Conservation (phyloP, 352 stramenopile genomes). For the Halophytophthora polymorphica region DNA sequence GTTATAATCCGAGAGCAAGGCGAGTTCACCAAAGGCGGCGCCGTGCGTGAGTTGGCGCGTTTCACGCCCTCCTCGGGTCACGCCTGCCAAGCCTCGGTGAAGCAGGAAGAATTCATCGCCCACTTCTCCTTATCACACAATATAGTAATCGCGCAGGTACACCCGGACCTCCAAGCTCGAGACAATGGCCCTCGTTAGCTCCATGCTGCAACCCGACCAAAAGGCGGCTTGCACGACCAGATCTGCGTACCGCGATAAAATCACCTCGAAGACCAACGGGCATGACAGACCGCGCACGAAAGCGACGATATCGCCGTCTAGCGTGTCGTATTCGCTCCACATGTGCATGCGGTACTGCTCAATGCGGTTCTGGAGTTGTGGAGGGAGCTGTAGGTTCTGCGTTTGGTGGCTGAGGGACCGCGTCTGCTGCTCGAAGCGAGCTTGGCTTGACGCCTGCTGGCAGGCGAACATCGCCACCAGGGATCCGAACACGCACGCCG, state of each 20-base stretch:
- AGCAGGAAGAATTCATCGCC: too few species aligned
- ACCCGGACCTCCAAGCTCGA: slow-evolving; percentile 15
- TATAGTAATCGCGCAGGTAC: slow-evolving; percentile 25
- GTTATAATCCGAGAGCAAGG: too few species aligned
- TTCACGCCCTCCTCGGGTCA: too few species aligned
- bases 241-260: slow-evolving; percentile 18
- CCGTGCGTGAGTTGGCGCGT: too few species aligned
- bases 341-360: slow-evolving; percentile 41
- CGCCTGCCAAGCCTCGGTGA: too few species aligned
- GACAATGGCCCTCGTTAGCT: slow-evolving; percentile 25
- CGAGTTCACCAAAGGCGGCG: too few species aligned
- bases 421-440: slow-evolving; percentile 22
- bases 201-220: slow-evolving; percentile 19
- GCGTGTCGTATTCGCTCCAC: slow-evolving; percentile 31
- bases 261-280: slow-evolving; percentile 27
- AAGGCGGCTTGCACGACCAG: slow-evolving; percentile 7
- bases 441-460: neutral
- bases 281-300: slow-evolving; percentile 22
- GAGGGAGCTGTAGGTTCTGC: slow-evolving; percentile 31
- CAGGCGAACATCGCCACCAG: neutral
- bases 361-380: slow-evolving; percentile 34
- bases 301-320: slow-evolving; percentile 11
- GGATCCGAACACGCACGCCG: neutral
- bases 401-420: slow-evolving; percentile 21
- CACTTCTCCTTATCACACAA: too few species aligned